These are phyloP conservation scores for Hordeum vulgare DNA, from an alignment of 176 grass and related monocot species.

Conservation along the genomic window DNA sequence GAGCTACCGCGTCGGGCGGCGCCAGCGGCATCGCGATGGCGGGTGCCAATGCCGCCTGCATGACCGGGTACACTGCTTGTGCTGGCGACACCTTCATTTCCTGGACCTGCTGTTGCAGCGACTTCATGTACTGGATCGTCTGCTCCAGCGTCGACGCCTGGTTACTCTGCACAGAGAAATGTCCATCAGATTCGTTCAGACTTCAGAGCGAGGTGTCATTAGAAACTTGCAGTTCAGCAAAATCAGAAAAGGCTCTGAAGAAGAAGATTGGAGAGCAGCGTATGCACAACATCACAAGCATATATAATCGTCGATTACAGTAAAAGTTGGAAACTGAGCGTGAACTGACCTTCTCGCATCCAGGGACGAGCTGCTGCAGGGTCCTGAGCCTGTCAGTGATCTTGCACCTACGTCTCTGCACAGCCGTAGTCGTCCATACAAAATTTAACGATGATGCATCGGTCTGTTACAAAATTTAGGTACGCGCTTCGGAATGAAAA, in stretches of 20 bases:
- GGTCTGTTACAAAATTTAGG: too few species aligned
- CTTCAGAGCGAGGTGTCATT: not conserved
- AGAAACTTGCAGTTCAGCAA: not conserved
- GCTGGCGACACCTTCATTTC: not conserved
- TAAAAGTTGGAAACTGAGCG: not conserved
- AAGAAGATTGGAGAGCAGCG: too few species aligned
- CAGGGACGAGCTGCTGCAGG: conserved; percentile 25
- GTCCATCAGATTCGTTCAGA: not conserved
- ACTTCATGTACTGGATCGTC: conserved; percentile 8
- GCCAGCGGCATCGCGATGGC: not conserved
- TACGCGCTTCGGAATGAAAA: not conserved
- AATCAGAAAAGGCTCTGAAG: too few species aligned
- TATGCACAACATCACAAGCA: too few species aligned
- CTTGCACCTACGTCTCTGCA: conserved; percentile 20
- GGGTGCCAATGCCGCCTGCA: not conserved
- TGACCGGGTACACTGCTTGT: not conserved
- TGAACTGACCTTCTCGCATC: conserved; percentile 13
- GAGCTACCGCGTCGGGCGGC: not conserved
- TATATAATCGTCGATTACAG: not conserved
- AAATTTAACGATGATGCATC: not conserved
- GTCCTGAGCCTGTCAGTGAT: conserved; percentile 18
- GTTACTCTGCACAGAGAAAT: not conserved
- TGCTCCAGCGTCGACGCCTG: conserved; percentile 4
- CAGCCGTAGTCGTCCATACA: not conserved
- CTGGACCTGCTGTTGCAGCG: not conserved